phyloP scores from a whole-genome alignment of 192 early-diverging fungal species.

The Coemansia sp. region DNA sequence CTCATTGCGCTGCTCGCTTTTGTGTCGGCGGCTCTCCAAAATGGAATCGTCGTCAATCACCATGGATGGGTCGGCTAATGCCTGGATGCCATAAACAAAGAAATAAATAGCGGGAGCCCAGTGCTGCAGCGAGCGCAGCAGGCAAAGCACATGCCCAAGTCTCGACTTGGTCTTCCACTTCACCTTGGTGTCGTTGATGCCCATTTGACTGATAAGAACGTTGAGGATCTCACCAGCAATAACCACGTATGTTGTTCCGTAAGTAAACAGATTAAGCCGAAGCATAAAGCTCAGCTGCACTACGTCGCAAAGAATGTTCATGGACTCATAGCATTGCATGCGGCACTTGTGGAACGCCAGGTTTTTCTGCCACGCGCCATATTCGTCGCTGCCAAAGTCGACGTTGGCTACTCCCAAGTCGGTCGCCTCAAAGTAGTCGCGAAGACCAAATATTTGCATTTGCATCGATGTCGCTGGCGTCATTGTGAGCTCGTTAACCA shows the following conservation, averaged over 20 bases:
- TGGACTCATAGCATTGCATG: slow-evolving; percentile 43
- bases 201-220: slow-evolving; percentile 36
- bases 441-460: slow-evolving; percentile 37
- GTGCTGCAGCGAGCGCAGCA: slow-evolving; percentile 41
- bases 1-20: background rate
- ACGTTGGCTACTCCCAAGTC: slow-evolving; percentile 1
- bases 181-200: slow-evolving; percentile 16
- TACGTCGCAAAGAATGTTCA: slow-evolving; percentile 36
- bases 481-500: slow-evolving; percentile 23
- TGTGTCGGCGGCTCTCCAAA: background rate
- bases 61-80: slow-evolving; percentile 31
- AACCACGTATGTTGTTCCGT: slow-evolving; percentile 40
- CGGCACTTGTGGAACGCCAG: slow-evolving; percentile 38
- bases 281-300: slow-evolving; percentile 42
- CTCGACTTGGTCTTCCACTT: slow-evolving; percentile 42
- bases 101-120: slow-evolving; percentile 47
- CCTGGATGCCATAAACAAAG: slow-evolving; percentile 44
- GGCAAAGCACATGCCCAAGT: slow-evolving; percentile 29
- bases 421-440: slow-evolving; percentile 41
- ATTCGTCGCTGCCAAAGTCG: slow-evolving; percentile 6
- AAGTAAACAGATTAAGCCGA: slow-evolving; percentile 39
- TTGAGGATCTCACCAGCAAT: slow-evolving; percentile 45
- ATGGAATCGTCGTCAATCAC: slow-evolving; percentile 18
- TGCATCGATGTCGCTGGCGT: slow-evolving; percentile 42
- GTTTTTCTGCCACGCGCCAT: slow-evolving; percentile 38